Evolutionary conservation across 768 basidiomycete species (phyloP).

Genomic region (Collybiopsis luxurians): DNA sequence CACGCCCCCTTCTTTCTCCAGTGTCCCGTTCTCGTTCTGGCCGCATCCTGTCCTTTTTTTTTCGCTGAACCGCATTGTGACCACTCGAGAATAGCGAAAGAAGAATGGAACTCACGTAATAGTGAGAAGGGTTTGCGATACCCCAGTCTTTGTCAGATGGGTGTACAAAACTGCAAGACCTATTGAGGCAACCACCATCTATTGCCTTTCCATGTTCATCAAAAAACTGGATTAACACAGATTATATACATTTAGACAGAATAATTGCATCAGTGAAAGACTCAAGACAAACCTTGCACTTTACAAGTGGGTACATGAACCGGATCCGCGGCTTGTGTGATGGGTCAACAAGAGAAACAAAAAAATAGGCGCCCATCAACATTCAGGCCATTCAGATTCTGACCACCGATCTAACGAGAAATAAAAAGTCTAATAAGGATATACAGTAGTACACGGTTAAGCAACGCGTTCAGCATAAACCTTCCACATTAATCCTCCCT

Average conservation of each 20-base stretch:
- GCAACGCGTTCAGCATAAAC: constrained; percentile 54
- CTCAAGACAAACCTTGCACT: neutral
- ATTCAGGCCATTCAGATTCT: too few species aligned
- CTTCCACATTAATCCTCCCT: constrained; percentile 68
- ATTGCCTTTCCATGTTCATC: neutral
- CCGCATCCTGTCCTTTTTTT: too few species aligned
- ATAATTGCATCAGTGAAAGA: neutral
- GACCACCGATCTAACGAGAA: neutral
- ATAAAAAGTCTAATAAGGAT: neutral
- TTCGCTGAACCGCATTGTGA: too few species aligned
- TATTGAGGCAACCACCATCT: neutral
- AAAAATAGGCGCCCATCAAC: too few species aligned
- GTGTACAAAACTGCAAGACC: neutral
- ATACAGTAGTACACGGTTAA: neutral
- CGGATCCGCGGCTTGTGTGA: too few species aligned
- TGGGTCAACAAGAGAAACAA: too few species aligned
- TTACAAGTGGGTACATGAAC: neutral
- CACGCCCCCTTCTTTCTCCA: neutral
- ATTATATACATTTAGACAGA: neutral
- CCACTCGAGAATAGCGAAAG: too few species aligned
- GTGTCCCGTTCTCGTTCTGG: neutral
- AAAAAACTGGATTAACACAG: neutral
- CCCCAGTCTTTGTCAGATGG: neutral
- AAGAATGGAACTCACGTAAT: too few species aligned
- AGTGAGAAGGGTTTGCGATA: too few species aligned